Evolutionary conservation across 2,329 filamentous ascomycete species (phyloP).

Genomic region (Colletotrichum orbiculare): DNA sequence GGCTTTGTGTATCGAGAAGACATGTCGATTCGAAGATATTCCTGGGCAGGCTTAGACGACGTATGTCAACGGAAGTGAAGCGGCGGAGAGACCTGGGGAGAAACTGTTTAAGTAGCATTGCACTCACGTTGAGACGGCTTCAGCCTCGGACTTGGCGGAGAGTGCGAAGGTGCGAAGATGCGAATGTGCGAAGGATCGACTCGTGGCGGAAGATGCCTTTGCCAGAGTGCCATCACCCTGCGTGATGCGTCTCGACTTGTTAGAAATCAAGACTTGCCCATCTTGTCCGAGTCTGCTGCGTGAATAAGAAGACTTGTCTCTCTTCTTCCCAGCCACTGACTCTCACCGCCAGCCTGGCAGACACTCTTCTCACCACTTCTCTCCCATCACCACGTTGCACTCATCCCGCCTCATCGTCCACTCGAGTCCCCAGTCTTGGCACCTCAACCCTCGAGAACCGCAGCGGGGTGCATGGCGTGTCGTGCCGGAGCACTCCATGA

Average conservation of each 20-base stretch:
- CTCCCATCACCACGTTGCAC: slow-evolving; percentile 16
- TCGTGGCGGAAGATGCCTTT: no score
- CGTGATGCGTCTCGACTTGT: background rate
- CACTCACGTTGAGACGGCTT: background rate
- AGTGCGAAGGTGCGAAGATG: slow-evolving; percentile 14
- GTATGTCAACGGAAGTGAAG: no score
- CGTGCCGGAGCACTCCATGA: slow-evolving; percentile 3
- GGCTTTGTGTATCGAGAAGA: no score
- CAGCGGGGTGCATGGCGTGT: slow-evolving; percentile 14
- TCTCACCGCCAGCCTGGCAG: background rate
- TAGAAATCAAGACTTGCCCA: no score
- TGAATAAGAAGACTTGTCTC: no score
- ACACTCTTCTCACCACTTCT: background rate
- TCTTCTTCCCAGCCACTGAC: background rate
- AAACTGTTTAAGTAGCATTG: slow-evolving; percentile 5
- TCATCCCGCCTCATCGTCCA: slow-evolving; percentile 2
- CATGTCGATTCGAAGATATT: background rate
- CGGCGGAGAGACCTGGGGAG: no score
- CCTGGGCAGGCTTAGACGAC: no score
- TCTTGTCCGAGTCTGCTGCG: no score
- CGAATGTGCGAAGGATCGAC: background rate
- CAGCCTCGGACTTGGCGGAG: background rate
- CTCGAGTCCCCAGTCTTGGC: slow-evolving; percentile 7
- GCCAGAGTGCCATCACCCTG: background rate
- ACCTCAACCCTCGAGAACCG: slow-evolving; percentile 14